Evolutionary conservation across 106 monocot genomes (phyloP), one percentile per base, ranked within the genome.

Genomic region (Ottelia alismoides): DNA sequence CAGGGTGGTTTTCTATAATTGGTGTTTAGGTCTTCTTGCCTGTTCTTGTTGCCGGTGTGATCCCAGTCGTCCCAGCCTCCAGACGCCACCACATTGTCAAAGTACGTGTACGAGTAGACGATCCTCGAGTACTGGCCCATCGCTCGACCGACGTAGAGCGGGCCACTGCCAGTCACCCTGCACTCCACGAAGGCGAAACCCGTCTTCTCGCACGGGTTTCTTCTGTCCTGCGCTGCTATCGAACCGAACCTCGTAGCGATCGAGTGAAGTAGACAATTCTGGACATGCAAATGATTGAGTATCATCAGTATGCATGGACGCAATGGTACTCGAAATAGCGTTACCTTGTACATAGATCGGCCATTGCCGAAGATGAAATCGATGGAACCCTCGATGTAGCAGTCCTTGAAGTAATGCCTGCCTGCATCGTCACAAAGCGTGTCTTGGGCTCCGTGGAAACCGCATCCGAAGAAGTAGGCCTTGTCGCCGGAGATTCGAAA

Each of bases 301-400:
- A n/a, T n/a, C n/a, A n/a, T n/a, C n/a, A n/a, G n/a, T n/a, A n/a
- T n/a, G n/a, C 2, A 24, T 20, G 20, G 2, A 47, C 46, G 46
- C n/a, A n/a, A n/a, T n/a, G n/a, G n/a, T n/a, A n/a, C n/a, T n/a
- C n/a, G n/a, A n/a, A n/a, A n/a, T n/a, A n/a, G n/a, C n/a, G n/a
- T n/a, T n/a, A n/a, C n/a, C n/a, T n/a, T n/a, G n/a, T n/a, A n/a
- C n/a, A n/a, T n/a, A n/a, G 96, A 98, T 30, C 66, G 69, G 12
- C 62, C 89, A 50, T 89, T 72, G 18, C 96, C 96, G 57, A 98
- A 98, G 61, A 98, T 82, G 63, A 98, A 98, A 62, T 98, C 96
- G 19, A 98, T 89, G 44, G 84, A 81, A 18, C 96, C 96, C 47
- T 98, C 85, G 24, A 98, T 85, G 65, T 61, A 79, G 52, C 85